Percentiles rank a stretch among this genome's conserved stretches.
These are phyloP conservation scores for Aspergillus oerlinghausenensis DNA, from an alignment of 2,329 filamentous ascomycete species.

Conservation along the genomic window DNA sequence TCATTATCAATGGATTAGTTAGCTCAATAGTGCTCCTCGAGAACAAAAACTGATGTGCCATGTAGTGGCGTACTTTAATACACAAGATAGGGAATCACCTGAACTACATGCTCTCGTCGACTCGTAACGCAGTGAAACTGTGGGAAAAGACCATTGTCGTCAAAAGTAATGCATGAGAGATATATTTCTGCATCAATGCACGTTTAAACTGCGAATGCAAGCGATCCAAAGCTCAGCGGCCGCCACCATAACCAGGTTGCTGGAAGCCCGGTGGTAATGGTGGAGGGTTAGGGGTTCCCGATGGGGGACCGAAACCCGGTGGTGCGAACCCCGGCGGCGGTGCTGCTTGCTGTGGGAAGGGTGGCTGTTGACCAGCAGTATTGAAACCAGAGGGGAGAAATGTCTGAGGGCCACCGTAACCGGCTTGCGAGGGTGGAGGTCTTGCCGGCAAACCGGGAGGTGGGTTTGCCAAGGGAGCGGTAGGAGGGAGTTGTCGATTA, in stretches of 20 bases:
- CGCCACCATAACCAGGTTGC: constrained; percentile 34
- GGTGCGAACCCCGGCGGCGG: constrained; percentile 50
- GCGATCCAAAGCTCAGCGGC: constrained; percentile 24
- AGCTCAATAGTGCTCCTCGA: neutral
- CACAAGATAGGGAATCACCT: neutral
- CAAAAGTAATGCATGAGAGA: neutral
- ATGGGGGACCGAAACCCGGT: constrained; percentile 43
- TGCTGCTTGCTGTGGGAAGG: constrained; percentile 36
- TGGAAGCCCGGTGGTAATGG: constrained; percentile 42
- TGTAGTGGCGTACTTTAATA: neutral
- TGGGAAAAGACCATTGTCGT: neutral
- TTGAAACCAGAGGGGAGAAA: constrained; percentile 39
- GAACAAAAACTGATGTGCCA: neutral
- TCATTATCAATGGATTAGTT: neutral
- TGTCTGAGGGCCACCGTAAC: constrained; percentile 58
- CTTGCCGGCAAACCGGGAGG: constrained; percentile 59
- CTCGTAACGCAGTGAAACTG: constrained; percentile 4
- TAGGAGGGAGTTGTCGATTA: constrained; percentile 55
- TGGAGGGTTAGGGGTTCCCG: constrained; percentile 24
- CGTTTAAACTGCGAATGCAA: neutral
- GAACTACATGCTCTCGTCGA: constrained; percentile 4
- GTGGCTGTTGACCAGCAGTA: constrained; percentile 24
- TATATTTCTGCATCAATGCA: neutral
- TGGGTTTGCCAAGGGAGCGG: constrained; percentile 43
- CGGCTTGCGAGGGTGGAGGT: constrained; percentile 64